Conservation (phyloP, 352 stramenopile species). For the Achlya hypogyna region DNA sequence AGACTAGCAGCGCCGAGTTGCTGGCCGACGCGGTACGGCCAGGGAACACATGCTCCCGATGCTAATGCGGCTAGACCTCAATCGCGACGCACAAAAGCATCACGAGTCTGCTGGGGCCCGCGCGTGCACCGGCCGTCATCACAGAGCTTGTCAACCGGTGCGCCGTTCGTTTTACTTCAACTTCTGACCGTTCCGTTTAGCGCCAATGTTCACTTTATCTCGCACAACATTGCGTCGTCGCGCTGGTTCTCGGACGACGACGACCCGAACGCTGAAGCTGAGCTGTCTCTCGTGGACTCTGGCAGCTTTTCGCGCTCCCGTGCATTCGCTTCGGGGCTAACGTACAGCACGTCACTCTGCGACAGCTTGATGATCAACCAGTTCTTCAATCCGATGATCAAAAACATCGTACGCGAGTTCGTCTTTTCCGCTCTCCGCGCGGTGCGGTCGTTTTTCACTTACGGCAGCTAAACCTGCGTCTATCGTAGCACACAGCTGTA, state of each 20-base stretch:
- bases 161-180: not conserved
- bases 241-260: constrained; percentile 42
- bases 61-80: constrained; percentile 30
- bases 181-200: not conserved
- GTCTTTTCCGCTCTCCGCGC: constrained; percentile 75
- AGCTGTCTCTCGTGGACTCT: constrained; percentile 16
- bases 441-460: constrained; percentile 21
- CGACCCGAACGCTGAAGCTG: constrained; percentile 3
- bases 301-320: constrained; percentile 51
- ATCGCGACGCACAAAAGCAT: constrained; percentile 82
- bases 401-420: constrained; percentile 78
- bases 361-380: constrained; percentile 84
- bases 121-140: constrained; percentile 52
- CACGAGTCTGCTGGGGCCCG: constrained; percentile 46
- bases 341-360: constrained; percentile 77
- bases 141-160: constrained; percentile 69
- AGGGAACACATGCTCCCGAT: not conserved
- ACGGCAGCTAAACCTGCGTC: constrained; percentile 21
- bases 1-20: constrained; percentile 49
- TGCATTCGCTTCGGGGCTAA: constrained; percentile 70
- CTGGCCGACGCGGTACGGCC: constrained; percentile 50
- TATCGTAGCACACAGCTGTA: constrained; percentile 15
- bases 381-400: constrained; percentile 83
- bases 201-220: constrained; percentile 75
- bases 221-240: constrained; percentile 58